Conservation (phyloP, 1,139 yeast species). For the Saccharomyces hybrid region DNA sequence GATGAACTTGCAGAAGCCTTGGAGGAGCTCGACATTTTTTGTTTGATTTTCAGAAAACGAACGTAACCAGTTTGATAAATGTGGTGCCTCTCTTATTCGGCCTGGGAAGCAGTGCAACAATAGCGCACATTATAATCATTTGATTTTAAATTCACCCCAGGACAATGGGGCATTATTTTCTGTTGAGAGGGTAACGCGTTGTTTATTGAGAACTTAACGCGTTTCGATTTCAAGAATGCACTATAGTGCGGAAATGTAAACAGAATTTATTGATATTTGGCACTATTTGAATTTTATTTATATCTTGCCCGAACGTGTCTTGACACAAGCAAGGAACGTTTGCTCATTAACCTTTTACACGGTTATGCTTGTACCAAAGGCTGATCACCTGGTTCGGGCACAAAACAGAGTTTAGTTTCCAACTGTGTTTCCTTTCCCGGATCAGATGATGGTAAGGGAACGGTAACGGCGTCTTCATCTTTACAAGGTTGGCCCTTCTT, state of each 20-base stretch:
- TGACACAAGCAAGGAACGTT: background rate
- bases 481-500: background rate
- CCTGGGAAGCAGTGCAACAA: background rate
- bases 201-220: background rate
- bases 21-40: background rate
- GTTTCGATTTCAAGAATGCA: background rate
- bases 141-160: background rate
- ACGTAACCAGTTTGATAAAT: background rate
- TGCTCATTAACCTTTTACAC: background rate
- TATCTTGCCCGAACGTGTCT: background rate
- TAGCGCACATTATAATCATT: background rate
- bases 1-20: background rate
- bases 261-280: background rate
- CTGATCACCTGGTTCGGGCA: background rate
- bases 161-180: background rate
- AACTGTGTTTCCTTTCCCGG: background rate
- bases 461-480: background rate
- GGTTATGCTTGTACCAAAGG: background rate
- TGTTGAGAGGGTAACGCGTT: background rate
- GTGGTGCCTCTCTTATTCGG: background rate
- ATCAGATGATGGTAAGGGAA: background rate
- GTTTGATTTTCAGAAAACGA: background rate
- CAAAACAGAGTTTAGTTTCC: background rate
- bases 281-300: background rate
- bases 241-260: background rate